Base-by-base conservation (phyloP, 352 stramenopile genomes). In the Discostella stelligera region DNA sequence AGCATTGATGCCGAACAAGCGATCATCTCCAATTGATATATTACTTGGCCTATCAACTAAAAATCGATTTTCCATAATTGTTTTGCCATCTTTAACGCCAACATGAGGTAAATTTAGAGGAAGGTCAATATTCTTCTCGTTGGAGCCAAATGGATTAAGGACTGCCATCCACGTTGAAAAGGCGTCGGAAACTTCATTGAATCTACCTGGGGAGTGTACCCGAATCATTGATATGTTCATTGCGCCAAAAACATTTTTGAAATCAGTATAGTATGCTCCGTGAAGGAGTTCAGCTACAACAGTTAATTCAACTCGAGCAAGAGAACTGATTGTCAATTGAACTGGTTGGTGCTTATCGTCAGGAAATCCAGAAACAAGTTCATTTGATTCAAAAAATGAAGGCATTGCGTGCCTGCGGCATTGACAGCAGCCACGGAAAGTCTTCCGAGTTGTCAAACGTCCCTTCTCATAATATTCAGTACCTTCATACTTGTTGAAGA, bases 281-380 rank as follows among this genome's bases (percentile, higher is more conserved):
- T 98, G 94, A 14, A 98, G 61, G 27, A 99, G 89, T 83, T 99
- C 96, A 2, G 98, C 79, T 1, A 93, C 90, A 41, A 98, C 83
- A 0, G 95, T 97, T 14, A 98, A 48, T 46, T 98, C 87, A 0
- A 94, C 88, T 32, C 90, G 74, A 41, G 89, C 89, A 5, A 98
- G 66, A 0, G 94, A 93, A 18, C 88, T 77, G 39, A 98, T 86
- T 49, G 88, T 94, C 54, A 98, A 92, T 64, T 98, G 95, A 11
- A 98, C 71, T 41, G 96, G 91, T 0, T 87, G 88, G 83, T 99
- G 96, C 78, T 98, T 99, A 81, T 98, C 96, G 73, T 99, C 96
- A 0, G 93, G 92, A 67, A 93, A 98, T 7, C 96, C 95, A 50
- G 91, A 77, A 37, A 96, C 85, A 18, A 59, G 52, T 0, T 65